Base-by-base conservation (phyloP, 345 rosid genomes). In the Corchorus olitorius region DNA sequence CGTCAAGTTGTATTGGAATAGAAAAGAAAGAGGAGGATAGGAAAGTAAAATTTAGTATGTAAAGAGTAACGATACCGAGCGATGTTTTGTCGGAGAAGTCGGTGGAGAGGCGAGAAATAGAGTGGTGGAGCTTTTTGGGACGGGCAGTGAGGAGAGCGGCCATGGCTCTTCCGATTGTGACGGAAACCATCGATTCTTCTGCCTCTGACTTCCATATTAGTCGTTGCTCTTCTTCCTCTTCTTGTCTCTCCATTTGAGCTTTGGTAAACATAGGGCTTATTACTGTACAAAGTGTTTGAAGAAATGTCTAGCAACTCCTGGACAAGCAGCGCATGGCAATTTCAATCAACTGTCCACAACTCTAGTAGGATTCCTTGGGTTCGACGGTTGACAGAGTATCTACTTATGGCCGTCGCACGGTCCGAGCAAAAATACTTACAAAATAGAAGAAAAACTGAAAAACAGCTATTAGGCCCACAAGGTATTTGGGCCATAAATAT, bases 141-240 rank as follows among this genome's bases (percentile, higher is more conserved):
- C 91, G 94, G 77, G 97, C 78, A 0, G 85, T 33, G 74, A 94
- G 94, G 20, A 94, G 85, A 65, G 89, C 80, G 39, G 75, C 75
- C 84, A 90, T 83, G 27, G 87, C 89, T 82, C 94, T 78, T 33
- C 93, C 97, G 17, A 92, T 77, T 8, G 92, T 88, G 45, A 91
- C 81, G 4, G 89, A 82, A 53, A 86, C 85, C 88, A 89, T 72
- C 8, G 97, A 84, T 62, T 90, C 91, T 62, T 90, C 91, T 19
- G 87, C 79, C 46, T 83, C 79, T 37, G 92, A 81, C 75, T 66
- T 82, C 88, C 88, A 81, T 62, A 90, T 77, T 58, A 87, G 14
- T 66, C 54, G 86, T n/a, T 84, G 81, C 19, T 82, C 86, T 39
- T 69, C 82, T 76, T 66, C 66, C 46, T 64, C 72, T 69, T 41